A percentile compares a stretch with the other conserved stretches of the same genome.
Evolutionary conservation across 2,329 filamentous ascomycete species (phyloP).

Genomic region (Penicillium thymicola): DNA sequence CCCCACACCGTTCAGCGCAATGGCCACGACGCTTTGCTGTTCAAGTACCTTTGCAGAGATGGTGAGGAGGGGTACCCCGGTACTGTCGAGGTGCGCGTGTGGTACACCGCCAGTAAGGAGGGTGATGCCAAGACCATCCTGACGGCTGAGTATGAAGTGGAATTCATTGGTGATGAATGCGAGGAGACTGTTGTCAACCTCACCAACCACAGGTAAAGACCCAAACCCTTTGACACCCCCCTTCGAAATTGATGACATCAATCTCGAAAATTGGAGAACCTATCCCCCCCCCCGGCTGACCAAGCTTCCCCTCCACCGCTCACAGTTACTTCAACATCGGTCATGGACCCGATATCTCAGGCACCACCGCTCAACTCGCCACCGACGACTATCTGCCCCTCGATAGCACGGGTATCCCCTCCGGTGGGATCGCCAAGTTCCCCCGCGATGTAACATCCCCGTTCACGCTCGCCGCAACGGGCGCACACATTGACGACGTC

Average conservation of each 20-base stretch:
- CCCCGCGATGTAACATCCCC: conserved; percentile 61
- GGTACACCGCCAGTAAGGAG: conserved; percentile 74
- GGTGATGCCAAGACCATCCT: conserved; percentile 66
- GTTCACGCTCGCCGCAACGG: conserved; percentile 68
- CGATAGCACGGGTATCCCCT: conserved; percentile 71
- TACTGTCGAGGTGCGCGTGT: conserved; percentile 70
- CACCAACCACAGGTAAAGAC: conserved; percentile 83
- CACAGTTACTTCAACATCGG: conserved; percentile 66
- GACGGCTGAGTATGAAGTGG: conserved; percentile 84
- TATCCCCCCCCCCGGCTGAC: not conserved
- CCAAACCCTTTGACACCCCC: not conserved
- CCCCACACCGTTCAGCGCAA: conserved; percentile 57
- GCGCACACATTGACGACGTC: conserved; percentile 84
- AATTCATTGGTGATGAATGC: conserved; percentile 68
- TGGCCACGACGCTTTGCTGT: conserved; percentile 65
- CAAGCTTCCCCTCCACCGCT: not conserved
- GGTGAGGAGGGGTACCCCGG: conserved; percentile 91
- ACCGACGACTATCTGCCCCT: conserved; percentile 69
- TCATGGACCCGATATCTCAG: conserved; percentile 56
- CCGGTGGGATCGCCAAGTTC: conserved; percentile 61
- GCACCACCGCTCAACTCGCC: conserved; percentile 57
- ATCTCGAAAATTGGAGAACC: not conserved
- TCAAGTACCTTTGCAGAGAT: conserved; percentile 66
- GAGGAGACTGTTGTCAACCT: conserved; percentile 91
- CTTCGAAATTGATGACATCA: not conserved